Evolutionary conservation across 768 basidiomycete species (phyloP), one percentile per base, ranked within the genome.

Genomic region (Psilocybe cubensis): DNA sequence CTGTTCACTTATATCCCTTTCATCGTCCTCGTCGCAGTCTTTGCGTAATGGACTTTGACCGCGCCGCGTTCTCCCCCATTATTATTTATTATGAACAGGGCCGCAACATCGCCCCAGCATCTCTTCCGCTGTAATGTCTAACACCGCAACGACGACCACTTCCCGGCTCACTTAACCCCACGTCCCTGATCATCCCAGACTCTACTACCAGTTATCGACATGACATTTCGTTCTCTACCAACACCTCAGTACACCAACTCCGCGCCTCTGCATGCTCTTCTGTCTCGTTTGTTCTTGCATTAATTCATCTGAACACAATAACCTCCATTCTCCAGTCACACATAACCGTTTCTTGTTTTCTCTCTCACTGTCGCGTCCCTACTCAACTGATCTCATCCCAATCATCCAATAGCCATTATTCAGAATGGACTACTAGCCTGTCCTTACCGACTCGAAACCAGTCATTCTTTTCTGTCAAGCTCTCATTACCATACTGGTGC

Each of bases 1-100:
- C 62, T 91, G 33, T 67, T 91, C 69, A 91, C 89, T 20, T 92
- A 92, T 70, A 76, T 91, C 59, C 91, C 91, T 12, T 90, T 92
- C 70, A 86, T 92, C 69, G 75, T 89, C 61, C 82, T 88, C 57
- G 76, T 91, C 62, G 86, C 86, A 61, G 76, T 91, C 62, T 90
- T 87, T 67, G 85, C 70, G 33, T 70, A 68, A 64, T 69, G 54
- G 65, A 66, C 43, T 50, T n/a, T n/a, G n/a, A n/a, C n/a, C 40
- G 27, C 27, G 41, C 60, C n/a, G 49, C 45, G 44, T 33, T 42
- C 50, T 50, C 35, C 47, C 56, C 50, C 25, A 38, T 49, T 60
- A 60, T 62, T 60, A 56, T 60, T 47, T 50, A 50, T 55, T 35
- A 24, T n/a, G n/a, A n/a, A n/a, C n/a, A n/a, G n/a, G n/a, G 51